Conservation (phyloP, 352 stramenopile species). For the Phytophthora crassamura region DNA sequence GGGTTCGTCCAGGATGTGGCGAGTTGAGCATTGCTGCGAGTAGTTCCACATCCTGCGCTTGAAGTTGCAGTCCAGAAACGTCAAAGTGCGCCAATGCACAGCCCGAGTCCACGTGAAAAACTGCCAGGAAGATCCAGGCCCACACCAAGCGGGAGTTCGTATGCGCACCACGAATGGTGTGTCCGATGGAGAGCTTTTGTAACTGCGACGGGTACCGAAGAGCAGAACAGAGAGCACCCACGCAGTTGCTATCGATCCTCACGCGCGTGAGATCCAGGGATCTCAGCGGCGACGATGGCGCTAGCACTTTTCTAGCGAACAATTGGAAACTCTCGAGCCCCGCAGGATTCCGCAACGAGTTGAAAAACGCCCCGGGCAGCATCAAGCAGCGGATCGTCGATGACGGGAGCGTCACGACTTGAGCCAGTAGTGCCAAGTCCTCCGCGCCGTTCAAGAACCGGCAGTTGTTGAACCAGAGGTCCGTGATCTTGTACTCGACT, state of each 20-base stretch:
- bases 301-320: slow-evolving; percentile 23
- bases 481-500: slow-evolving; percentile 26
- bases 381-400: slow-evolving; percentile 29
- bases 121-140: slow-evolving; percentile 51
- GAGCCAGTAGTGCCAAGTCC: slow-evolving; percentile 22
- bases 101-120: slow-evolving; percentile 50
- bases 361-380: slow-evolving; percentile 26
- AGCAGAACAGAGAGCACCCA: slow-evolving; percentile 37
- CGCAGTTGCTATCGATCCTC: slow-evolving; percentile 19
- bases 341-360: slow-evolving; percentile 17
- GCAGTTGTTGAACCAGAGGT: slow-evolving; percentile 30
- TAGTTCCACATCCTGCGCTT: background rate
- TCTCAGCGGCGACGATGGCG: slow-evolving; percentile 28
- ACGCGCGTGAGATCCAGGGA: slow-evolving; percentile 34
- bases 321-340: slow-evolving; percentile 23
- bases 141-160: slow-evolving; percentile 31
- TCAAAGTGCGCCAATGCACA: slow-evolving; percentile 35
- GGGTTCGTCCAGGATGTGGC: slow-evolving; percentile 23
- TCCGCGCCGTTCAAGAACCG: slow-evolving; percentile 26
- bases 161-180: slow-evolving; percentile 31
- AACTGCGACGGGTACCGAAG: slow-evolving; percentile 33
- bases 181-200: slow-evolving; percentile 28
- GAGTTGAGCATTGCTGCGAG: slow-evolving; percentile 24
- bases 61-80: slow-evolving; percentile 36
- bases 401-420: slow-evolving; percentile 24